Base-by-base conservation (phyloP, 352 stramenopile genomes). In the Phytophthora multivora region DNA sequence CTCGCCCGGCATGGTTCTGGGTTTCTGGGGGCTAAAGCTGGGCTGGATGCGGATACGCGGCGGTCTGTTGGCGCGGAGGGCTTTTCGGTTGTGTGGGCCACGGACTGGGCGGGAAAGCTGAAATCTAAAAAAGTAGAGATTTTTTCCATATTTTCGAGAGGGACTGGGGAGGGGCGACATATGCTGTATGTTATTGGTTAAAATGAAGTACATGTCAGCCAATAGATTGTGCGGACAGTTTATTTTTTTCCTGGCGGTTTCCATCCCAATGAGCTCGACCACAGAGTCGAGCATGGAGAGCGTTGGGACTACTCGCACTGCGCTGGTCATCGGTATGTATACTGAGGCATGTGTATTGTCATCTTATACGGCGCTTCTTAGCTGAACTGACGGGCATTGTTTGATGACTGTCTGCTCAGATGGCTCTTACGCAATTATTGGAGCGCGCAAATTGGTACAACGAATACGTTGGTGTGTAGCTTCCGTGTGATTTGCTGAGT, bases 361-460 rank as follows among this genome's bases (percentile, higher is more conserved):
- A 35, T 63, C 13, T 42, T 35, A 16, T 54, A 23, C 35, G 16
- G 3, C 28, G 12, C 16, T 58, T 40, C 39, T 66, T 30, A 57
- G 25, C 48, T 36, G 15, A 59, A 46, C 8, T 54, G 13, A 23
- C 45, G 23, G 25, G 12, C 1, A 10, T 42, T 51, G 19, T 5
- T 35, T n/a, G n/a, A 13, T 25, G 19, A 49, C 15, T 38, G 42
- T 70, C 58, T 15, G 9, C 64, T 54, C 18, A 91, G 82, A 91
- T 59, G 82, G 82, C 18, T 77, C 80, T 25, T 91, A 91, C n/a
- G 80, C 82, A 6, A 67, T 79, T 30, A 90, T 91, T 30, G 83
- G 83, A 7, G 78, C 83, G 7, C 71, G 77, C 0, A 30, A 59
- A 6, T 31, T 85, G 66, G 81, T 89, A 76, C 8, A 39, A 25